phyloP scores from a whole-genome alignment of 345 rosid genomes.

The Eutrema heterophyllum region DNA sequence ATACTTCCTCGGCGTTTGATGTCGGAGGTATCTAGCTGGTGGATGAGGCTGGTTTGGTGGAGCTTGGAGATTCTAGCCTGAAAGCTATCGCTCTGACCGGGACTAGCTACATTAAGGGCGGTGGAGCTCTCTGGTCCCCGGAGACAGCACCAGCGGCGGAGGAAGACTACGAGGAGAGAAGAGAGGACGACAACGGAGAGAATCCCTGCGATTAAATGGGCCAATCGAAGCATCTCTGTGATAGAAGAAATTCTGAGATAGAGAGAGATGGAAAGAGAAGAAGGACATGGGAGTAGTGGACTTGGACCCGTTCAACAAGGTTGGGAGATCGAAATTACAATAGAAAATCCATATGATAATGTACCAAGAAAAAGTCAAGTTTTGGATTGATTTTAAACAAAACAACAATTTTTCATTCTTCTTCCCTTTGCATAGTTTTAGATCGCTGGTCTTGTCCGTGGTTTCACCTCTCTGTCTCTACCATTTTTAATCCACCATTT shows the following conservation, averaged over 20 bases:
- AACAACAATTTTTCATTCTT: too few species aligned
- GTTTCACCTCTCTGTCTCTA: too few species aligned
- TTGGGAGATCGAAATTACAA: not conserved
- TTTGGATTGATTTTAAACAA: too few species aligned
- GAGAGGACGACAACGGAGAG: constrained; percentile 27
- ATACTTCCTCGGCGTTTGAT: constrained; percentile 42
- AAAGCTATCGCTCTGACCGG: constrained; percentile 26
- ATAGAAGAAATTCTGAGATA: not conserved
- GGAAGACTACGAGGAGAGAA: constrained; percentile 28
- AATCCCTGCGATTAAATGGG: constrained; percentile 29
- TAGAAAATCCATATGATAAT: not conserved
- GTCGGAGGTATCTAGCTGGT: constrained; percentile 39
- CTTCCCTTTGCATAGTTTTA: too few species aligned
- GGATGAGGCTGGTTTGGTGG: constrained; percentile 44
- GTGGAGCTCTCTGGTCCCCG: constrained; percentile 11
- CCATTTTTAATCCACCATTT: too few species aligned
- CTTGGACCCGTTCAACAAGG: constrained; percentile 48
- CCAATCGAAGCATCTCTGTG: constrained; percentile 40
- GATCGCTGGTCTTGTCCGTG: too few species aligned
- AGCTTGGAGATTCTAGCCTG: constrained; percentile 55
- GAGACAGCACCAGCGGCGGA: constrained; percentile 44
- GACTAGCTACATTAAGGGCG: constrained; percentile 16
- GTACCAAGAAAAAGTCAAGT: not conserved
- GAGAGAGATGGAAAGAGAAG: constrained; percentile 9
- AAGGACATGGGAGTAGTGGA: constrained; percentile 30